Percentiles rank a stretch among this genome's conserved stretches.
Evolutionary conservation across 345 rosid genomes (phyloP).

Genomic region (Syzygium oleosum): DNA sequence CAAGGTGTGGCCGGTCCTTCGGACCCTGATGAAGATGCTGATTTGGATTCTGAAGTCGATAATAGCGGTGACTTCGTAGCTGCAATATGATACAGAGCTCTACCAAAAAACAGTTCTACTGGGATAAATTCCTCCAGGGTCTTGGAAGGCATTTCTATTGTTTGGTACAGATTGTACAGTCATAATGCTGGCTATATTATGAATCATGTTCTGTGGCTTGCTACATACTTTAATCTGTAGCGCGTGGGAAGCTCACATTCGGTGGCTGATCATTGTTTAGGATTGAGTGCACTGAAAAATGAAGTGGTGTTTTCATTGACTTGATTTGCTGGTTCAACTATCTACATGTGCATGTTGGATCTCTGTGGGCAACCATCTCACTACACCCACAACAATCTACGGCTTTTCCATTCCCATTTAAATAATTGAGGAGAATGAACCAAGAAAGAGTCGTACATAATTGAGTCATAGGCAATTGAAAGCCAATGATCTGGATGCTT

Average conservation of each 20-base stretch:
- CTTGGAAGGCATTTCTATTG: background rate
- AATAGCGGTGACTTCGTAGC: slow-evolving; percentile 28
- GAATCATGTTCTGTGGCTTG: background rate
- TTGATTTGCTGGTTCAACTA: background rate
- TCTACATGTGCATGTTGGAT: background rate
- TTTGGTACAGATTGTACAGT: background rate
- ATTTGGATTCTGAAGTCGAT: slow-evolving; percentile 47
- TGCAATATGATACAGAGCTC: background rate
- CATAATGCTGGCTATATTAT: background rate
- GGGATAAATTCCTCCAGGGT: background rate
- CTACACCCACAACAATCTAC: background rate
- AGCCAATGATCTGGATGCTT: background rate
- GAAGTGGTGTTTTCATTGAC: background rate
- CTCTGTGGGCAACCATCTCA: background rate
- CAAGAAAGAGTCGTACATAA: background rate
- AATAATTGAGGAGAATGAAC: background rate
- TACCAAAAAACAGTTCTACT: background rate
- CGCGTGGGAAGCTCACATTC: background rate
- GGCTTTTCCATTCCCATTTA: background rate
- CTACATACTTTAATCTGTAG: background rate
- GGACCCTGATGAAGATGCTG: slow-evolving; percentile 35
- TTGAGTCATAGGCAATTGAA: background rate
- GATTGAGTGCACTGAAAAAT: background rate
- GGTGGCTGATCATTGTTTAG: background rate
- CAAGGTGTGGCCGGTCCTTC: slow-evolving; percentile 19